phyloP scores from a whole-genome alignment of 73 alveolate species.

The Effrenium voratum region DNA sequence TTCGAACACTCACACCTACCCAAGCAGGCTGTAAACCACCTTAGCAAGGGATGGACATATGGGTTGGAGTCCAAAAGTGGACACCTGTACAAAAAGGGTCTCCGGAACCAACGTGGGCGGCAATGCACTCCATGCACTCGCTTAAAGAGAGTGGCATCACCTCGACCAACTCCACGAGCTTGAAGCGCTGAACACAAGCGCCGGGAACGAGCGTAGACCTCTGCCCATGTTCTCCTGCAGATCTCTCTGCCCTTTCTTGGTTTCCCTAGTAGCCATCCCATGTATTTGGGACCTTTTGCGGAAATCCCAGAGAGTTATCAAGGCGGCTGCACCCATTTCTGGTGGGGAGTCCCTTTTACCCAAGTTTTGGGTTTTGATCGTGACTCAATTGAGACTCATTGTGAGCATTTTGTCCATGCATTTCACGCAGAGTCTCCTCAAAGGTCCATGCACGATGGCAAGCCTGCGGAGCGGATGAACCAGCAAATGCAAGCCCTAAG shows the following conservation, averaged over 20 bases:
- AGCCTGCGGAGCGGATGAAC: background rate
- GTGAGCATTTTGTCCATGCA: too few species aligned
- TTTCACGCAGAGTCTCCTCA: constrained; percentile 14
- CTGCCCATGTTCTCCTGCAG: constrained; percentile 78
- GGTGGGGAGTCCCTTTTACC: background rate
- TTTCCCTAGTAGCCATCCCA: too few species aligned
- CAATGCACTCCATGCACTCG: too few species aligned
- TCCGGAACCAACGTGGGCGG: background rate
- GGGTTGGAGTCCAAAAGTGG: too few species aligned
- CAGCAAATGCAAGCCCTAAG: too few species aligned
- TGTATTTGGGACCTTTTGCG: background rate
- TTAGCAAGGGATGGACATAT: too few species aligned
- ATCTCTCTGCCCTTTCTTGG: background rate
- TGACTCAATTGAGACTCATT: too few species aligned
- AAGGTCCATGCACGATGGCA: constrained; percentile 60
- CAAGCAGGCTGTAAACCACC: too few species aligned
- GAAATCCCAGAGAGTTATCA: background rate
- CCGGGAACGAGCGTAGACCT: constrained; percentile 66
- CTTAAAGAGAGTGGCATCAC: constrained; percentile 62
- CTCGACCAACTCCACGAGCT: constrained; percentile 33
- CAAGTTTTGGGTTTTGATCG: background rate
- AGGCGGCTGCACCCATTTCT: background rate
- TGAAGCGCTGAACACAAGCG: constrained; percentile 53
- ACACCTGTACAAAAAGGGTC: background rate
- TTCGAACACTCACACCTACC: too few species aligned